Percentiles rank a stretch among this genome's conserved stretches.
Conservation (phyloP, 1,284 basidiomycete species). For the Crocinoboletus sp. region DNA sequence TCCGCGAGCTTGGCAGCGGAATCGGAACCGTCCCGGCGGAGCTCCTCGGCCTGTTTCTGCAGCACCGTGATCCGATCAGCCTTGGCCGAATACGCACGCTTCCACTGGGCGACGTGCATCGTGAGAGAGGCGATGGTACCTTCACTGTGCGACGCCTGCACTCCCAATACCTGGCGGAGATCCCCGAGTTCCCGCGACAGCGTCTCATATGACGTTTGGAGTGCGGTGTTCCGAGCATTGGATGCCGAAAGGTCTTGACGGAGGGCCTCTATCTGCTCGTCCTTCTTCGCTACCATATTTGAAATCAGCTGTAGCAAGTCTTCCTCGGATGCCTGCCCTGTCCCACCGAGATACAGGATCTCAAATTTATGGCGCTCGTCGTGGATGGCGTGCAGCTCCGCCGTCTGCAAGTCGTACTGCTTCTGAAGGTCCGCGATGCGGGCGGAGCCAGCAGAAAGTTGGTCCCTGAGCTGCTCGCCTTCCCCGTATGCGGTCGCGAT, state of each 20-base stretch:
- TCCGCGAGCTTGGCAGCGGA: conserved; percentile 1
- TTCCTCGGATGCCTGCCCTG: neutral
- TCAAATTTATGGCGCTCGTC: conserved; percentile 2
- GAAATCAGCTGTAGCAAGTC: too few species aligned
- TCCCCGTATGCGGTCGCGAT: neutral
- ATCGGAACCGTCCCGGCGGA: neutral
- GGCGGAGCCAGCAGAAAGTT: conserved; percentile 4
- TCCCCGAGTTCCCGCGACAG: too few species aligned
- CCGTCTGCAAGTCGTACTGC: neutral
- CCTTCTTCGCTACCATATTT: too few species aligned
- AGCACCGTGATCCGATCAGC: neutral
- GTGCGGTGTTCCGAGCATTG: too few species aligned
- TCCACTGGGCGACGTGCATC: conserved; percentile 4
- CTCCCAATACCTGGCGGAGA: too few species aligned
- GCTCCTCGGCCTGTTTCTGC: neutral
- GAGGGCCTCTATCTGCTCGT: too few species aligned
- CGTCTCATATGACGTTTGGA: too few species aligned
- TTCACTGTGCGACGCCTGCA: neutral
- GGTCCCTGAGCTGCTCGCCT: conserved; percentile 1
- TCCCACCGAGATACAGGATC: neutral
- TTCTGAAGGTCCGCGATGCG: conserved; percentile 1
- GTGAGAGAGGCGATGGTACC: neutral
- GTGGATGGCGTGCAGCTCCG: neutral
- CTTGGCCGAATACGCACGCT: neutral
- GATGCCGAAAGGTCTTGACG: too few species aligned